Percentiles rank a stretch among this genome's conserved stretches.
Evolutionary conservation across 768 basidiomycete genomes (phyloP).

Genomic region (Pholiota conissans): DNA sequence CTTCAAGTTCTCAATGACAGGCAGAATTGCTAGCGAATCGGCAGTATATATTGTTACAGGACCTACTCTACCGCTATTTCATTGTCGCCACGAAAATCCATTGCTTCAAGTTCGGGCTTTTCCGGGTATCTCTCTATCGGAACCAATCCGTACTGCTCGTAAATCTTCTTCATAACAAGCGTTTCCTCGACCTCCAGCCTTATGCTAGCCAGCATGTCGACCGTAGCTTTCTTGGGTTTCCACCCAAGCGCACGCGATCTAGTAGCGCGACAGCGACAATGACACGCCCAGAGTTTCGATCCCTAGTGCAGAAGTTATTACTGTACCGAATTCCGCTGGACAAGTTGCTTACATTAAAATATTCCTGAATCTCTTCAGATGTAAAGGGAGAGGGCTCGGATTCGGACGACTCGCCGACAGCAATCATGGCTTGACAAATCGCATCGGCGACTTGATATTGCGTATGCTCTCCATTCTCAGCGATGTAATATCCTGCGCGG

Average conservation of each 20-base stretch:
- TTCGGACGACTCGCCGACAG: conserved; percentile 33
- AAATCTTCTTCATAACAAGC: neutral
- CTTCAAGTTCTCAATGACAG: no score
- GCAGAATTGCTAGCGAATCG: no score
- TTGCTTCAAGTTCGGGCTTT: neutral
- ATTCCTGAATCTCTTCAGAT: conserved; percentile 43
- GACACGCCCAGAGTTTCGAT: conserved; percentile 33
- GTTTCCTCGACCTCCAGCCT: conserved; percentile 27
- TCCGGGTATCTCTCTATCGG: neutral
- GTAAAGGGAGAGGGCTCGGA: conserved; percentile 47
- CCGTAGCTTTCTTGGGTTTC: conserved; percentile 40
- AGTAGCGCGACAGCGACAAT: conserved; percentile 38
- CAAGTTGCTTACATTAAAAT: conserved; percentile 25
- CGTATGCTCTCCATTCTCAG: conserved; percentile 47
- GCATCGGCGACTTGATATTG: conserved; percentile 39
- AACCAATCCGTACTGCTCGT: neutral
- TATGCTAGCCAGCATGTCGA: conserved; percentile 43
- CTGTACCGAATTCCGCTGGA: neutral
- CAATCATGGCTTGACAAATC: conserved; percentile 37
- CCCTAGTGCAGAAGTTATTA: conserved; percentile 24
- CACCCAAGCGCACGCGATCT: conserved; percentile 43
- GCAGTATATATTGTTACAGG: no score
- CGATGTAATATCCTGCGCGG: conserved; percentile 55
- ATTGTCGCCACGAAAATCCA: neutral
- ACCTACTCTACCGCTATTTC: neutral